phyloP scores from a whole-genome alignment of 768 basidiomycete genomes.

The Pleurotus ostreatus region DNA sequence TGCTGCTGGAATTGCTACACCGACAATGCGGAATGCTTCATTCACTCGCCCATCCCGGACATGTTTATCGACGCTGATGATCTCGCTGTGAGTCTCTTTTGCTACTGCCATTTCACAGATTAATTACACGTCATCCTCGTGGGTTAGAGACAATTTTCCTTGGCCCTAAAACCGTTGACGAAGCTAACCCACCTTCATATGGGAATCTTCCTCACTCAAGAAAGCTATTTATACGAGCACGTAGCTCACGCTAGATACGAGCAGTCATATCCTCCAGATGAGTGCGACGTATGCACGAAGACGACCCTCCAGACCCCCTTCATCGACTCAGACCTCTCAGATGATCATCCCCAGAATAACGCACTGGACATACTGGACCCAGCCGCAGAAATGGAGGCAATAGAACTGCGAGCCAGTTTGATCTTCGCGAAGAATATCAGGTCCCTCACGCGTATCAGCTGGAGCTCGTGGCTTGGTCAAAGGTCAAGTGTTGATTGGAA shows the following conservation, averaged over 20 bases:
- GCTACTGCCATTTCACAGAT: background rate
- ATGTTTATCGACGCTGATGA: conserved; percentile 34
- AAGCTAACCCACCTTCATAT: conserved; percentile 49
- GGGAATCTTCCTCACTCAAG: conserved; percentile 61
- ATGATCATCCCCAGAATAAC: background rate
- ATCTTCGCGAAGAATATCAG: conserved; percentile 41
- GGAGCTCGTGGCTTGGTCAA: conserved; percentile 46
- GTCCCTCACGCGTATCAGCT: conserved; percentile 39
- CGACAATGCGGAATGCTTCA: conserved; percentile 47
- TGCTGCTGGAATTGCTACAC: conserved; percentile 68
- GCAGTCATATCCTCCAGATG: conserved; percentile 23
- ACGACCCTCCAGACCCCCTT: background rate
- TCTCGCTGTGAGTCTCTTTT: conserved; percentile 47
- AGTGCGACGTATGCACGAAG: conserved; percentile 33
- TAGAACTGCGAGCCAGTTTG: conserved; percentile 46
- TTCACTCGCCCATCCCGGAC: conserved; percentile 64
- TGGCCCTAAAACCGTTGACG: conserved; percentile 40
- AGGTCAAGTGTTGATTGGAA: conserved; percentile 12
- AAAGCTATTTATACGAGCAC: conserved; percentile 44
- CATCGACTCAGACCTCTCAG: conserved; percentile 2
- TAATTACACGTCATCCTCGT: background rate
- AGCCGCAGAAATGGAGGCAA: conserved; percentile 27
- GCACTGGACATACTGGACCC: conserved; percentile 11
- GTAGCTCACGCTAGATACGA: conserved; percentile 30
- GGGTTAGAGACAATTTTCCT: conserved; percentile 37